Percentiles rank a stretch among this genome's conserved stretches.
Evolutionary conservation across 768 basidiomycete genomes (phyloP).

Genomic region (Sarcodon aspratus): DNA sequence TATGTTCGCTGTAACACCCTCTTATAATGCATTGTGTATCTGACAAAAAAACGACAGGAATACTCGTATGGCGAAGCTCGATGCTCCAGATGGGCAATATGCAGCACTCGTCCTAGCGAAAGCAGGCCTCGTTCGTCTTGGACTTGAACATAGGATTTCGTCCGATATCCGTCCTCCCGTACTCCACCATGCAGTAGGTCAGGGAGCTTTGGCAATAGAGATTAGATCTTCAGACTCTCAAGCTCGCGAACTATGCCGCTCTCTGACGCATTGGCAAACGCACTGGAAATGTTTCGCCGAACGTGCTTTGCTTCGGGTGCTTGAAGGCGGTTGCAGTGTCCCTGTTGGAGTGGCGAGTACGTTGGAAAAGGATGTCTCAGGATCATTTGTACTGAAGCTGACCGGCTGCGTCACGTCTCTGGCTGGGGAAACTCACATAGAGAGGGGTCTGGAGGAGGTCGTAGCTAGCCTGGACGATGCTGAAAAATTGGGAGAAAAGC

Average conservation of each 20-base stretch:
- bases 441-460: slow-evolving; percentile 42
- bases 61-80: slow-evolving; percentile 86
- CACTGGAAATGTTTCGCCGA: slow-evolving; percentile 75
- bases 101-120: slow-evolving; percentile 88
- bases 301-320: slow-evolving; percentile 73
- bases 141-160: slow-evolving; percentile 65
- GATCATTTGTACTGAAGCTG: slow-evolving; percentile 35
- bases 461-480: slow-evolving; percentile 48
- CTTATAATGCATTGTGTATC: background rate
- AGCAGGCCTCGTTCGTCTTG: slow-evolving; percentile 80
- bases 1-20: slow-evolving; percentile 25
- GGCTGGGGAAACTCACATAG: slow-evolving; percentile 61
- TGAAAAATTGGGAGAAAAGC: slow-evolving; percentile 51
- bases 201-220: slow-evolving; percentile 87
- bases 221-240: slow-evolving; percentile 56
- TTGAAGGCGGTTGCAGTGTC: slow-evolving; percentile 97
- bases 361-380: slow-evolving; percentile 25
- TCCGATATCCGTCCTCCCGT: slow-evolving; percentile 62
- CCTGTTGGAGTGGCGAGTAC: slow-evolving; percentile 75
- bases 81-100: slow-evolving; percentile 70
- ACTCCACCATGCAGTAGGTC: slow-evolving; percentile 84
- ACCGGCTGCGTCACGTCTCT: slow-evolving; percentile 81
- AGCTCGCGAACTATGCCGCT: slow-evolving; percentile 50
- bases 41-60: slow-evolving; percentile 37
- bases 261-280: slow-evolving; percentile 67